phyloP scores from a whole-genome alignment of 1,284 basidiomycete species.

The Xerocomus minutiporus region DNA sequence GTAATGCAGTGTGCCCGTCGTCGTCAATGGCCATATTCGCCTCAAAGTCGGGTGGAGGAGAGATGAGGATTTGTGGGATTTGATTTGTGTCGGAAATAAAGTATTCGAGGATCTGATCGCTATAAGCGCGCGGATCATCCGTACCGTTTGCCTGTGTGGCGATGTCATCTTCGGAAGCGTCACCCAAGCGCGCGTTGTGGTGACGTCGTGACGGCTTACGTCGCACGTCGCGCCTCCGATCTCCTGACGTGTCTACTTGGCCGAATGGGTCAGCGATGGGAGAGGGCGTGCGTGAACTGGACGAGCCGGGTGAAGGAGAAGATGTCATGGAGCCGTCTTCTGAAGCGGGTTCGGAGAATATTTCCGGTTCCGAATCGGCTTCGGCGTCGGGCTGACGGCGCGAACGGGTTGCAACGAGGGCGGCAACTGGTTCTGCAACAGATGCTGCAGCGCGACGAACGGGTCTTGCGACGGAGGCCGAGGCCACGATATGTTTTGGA shows the following conservation, averaged over 20 bases:
- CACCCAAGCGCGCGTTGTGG: slow-evolving; percentile 37
- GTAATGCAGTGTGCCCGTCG: slow-evolving; percentile 94
- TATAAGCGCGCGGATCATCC: slow-evolving; percentile 63
- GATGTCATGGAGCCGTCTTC: slow-evolving; percentile 84
- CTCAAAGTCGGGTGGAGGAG: slow-evolving; percentile 90
- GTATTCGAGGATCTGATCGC: slow-evolving; percentile 96
- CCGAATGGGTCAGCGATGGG: slow-evolving; percentile 61
- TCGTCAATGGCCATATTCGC: slow-evolving; percentile 98
- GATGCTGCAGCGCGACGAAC: slow-evolving; percentile 46
- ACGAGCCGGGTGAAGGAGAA: slow-evolving; percentile 79
- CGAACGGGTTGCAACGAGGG: slow-evolving; percentile 46
- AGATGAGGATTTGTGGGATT: slow-evolving; percentile 84
- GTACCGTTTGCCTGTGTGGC: slow-evolving; percentile 36
- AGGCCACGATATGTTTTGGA: slow-evolving; percentile 89
- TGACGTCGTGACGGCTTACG: slow-evolving; percentile 39
- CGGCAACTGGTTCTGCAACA: slow-evolving; percentile 32
- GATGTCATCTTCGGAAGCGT: slow-evolving; percentile 42
- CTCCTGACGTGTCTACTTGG: slow-evolving; percentile 40
- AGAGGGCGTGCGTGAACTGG: slow-evolving; percentile 85
- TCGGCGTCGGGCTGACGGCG: slow-evolving; percentile 46
- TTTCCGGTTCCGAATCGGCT: slow-evolving; percentile 55
- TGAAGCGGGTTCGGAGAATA: slow-evolving; percentile 59
- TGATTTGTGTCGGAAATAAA: slow-evolving; percentile 98
- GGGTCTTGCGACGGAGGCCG: slow-evolving; percentile 50
- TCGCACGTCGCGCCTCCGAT: slow-evolving; percentile 36